Evolutionary conservation across 371 early-diverging fungal genomes (phyloP).

Genomic region (Umbelopsis sp.): DNA sequence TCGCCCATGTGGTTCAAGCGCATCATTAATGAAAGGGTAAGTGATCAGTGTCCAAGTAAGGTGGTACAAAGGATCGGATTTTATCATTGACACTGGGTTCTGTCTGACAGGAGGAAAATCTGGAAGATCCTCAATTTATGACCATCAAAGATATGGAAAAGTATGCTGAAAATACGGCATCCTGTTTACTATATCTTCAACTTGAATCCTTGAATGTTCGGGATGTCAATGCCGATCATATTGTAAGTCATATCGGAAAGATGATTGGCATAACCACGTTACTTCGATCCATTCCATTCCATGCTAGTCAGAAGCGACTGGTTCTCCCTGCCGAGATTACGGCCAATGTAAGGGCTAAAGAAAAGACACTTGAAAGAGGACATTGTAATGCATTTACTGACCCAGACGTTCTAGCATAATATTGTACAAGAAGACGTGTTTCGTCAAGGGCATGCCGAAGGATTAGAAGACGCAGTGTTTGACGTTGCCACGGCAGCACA

Average conservation of each 20-base stretch:
- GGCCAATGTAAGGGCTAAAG: conserved; percentile 64
- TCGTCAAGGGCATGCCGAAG: conserved; percentile 62
- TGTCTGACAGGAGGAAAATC: conserved; percentile 56
- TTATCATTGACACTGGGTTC: conserved; percentile 11
- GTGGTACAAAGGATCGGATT: not conserved
- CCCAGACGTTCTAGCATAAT: conserved; percentile 49
- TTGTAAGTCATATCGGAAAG: conserved; percentile 89
- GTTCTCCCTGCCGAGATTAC: conserved; percentile 76
- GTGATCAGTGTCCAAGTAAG: conserved; percentile 15
- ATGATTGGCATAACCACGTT: conserved; percentile 82
- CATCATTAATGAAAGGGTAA: conserved; percentile 75
- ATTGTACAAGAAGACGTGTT: conserved; percentile 75
- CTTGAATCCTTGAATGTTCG: conserved; percentile 85
- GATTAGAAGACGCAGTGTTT: conserved; percentile 73
- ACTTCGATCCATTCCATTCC: conserved; percentile 71
- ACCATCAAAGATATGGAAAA: conserved; percentile 80
- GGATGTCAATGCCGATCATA: conserved; percentile 87
- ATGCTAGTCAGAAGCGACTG: conserved; percentile 65
- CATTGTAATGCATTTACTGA: not conserved
- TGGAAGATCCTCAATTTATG: conserved; percentile 71
- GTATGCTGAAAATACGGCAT: conserved; percentile 88
- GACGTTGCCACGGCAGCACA: conserved; percentile 84
- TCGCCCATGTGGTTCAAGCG: conserved; percentile 73
- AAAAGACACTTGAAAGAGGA: not conserved
- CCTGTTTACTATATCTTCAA: conserved; percentile 84